Base-by-base conservation (phyloP, 805 yeast genomes). In the Zygosaccharomyces bisporus region DNA sequence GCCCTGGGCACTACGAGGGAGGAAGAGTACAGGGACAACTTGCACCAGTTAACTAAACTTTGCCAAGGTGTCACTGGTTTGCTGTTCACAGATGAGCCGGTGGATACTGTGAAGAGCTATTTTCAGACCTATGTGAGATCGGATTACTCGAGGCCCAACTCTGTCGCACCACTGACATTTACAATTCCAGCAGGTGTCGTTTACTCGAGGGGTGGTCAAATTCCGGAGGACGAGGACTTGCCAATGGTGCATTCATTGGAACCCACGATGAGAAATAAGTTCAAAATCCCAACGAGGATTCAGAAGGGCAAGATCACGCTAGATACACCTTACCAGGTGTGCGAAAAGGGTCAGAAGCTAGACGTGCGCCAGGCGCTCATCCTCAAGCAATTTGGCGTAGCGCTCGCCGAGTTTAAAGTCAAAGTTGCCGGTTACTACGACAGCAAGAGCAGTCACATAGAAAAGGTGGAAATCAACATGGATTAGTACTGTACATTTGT, bases 241-340 rank as follows among this genome's bases (percentile, higher is more conserved):
- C 96, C 97, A 56, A 82, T 93, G 86, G 83, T 95, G 9, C 99
- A 93, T 64, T 88, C 98, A 4, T 76, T 95, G 70, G 99, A 93
- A 68, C 87, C 89, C 58, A 87, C 95, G 32, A 68, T 93, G 60
- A 84, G 99, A 74, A 86, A 81, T 67, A 85, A 85, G 63, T 81
- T 81, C 54, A 90, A 91, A 63, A 79, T 93, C 56, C 98, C 99
- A 55, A 90, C 98, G 4, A 83, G 80, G 61, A 85, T 93, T 53
- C 85, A 84, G 61, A 75, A 81, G 41, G 99, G 99, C 65, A 91
- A 91, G 65, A 83, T 93, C 53, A 74, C 77, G 46, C 71, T 93
- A 39, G 79, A 78, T 16, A 79, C 80, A 54, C 93, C 93, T 32
- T 87, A 77, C 68, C 75, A 74, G 37, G 96, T 95, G 30, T 87